Evolutionary conservation across 2,329 filamentous ascomycete species (phyloP), one percentile per base, ranked within the genome.

Genomic region (Neonectria ditissima): DNA sequence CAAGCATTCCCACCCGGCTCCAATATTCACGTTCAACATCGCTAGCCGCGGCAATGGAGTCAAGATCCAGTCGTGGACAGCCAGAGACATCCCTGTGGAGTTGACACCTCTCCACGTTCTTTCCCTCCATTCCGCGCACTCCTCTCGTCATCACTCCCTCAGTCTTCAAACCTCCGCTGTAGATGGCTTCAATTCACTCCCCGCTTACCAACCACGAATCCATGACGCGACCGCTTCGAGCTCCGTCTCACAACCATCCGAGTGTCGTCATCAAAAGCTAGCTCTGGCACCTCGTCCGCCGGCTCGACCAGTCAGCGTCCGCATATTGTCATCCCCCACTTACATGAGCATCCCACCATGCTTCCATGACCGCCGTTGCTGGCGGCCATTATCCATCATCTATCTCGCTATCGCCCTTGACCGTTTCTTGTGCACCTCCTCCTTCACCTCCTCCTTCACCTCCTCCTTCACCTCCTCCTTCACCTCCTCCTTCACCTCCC

Each of bases 311-410:
- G 28, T 50, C 30, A 50, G 47, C 47, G 47, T 32, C 8, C 47
- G 10, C 47, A 50, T 14, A 50, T 50, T 50, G 47, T 50, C 47
- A 50, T 50, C 47, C 47, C 47, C 47, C 47, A 50, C 47, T 50
- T 50, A 50, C 47, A 50, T 28, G 10, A 30, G 26, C 47, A 32
- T 50, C 47, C 28, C 47, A 32, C 26, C 28, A 13, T 30, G 47
- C 47, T 50, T 50, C 47, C n/a, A n/a, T n/a, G n/a, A 26, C 24
- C 6, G 24, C 24, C 6, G 24, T 26, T 26, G 24, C 24, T 26
- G 24, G n/a, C n/a, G n/a, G n/a, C n/a, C n/a, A n/a, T n/a, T n/a
- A n/a, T n/a, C n/a, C n/a, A 24, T 28, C 14, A 32, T 11, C n/a
- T 24, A 3, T 32, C 24, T 30, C 4, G 26, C n/a, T 32, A 3